These are phyloP conservation scores for Alternaria consortialis DNA, from an alignment of 2,329 filamentous ascomycete species.

Conservation along the genomic window DNA sequence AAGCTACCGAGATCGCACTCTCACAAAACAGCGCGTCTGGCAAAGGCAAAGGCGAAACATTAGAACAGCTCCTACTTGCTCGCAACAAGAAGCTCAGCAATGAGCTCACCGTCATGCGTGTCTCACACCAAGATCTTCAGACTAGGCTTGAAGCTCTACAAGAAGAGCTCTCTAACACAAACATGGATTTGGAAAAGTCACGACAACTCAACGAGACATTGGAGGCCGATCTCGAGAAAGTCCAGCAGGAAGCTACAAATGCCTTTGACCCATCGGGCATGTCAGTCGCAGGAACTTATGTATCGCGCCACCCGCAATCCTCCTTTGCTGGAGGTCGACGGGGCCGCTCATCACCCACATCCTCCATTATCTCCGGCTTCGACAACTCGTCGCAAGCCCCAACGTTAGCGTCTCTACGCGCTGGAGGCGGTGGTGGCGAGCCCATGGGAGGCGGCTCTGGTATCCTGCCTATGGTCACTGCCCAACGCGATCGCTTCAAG, in stretches of 20 bases:
- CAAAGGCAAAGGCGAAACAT: slow-evolving; percentile 75
- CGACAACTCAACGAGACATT: slow-evolving; percentile 86
- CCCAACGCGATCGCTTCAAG: slow-evolving; percentile 97
- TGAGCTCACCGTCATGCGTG: slow-evolving; percentile 88
- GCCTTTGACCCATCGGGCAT: slow-evolving; percentile 84
- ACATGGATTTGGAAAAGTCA: slow-evolving; percentile 84
- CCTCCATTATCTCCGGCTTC: slow-evolving; percentile 98
- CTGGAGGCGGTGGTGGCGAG: slow-evolving; percentile 63
- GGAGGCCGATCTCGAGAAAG: slow-evolving; percentile 87
- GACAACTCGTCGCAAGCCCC: slow-evolving; percentile 58
- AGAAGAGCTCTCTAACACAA: slow-evolving; percentile 82
- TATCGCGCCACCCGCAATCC: slow-evolving; percentile 78
- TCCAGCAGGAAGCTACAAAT: slow-evolving; percentile 86
- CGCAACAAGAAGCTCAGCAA: slow-evolving; percentile 97
- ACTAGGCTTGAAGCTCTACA: slow-evolving; percentile 80
- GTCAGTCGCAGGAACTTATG: slow-evolving; percentile 91
- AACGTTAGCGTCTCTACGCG: slow-evolving; percentile 67
- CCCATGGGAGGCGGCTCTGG: slow-evolving; percentile 79
- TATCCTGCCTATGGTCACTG: slow-evolving; percentile 97
- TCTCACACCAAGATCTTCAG: slow-evolving; percentile 93
- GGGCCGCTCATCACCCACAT: slow-evolving; percentile 85
- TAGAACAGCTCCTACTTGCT: slow-evolving; percentile 89
- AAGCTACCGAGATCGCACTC: slow-evolving; percentile 44
- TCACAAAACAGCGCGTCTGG: slow-evolving; percentile 59
- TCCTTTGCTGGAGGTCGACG: slow-evolving; percentile 61